Base-by-base conservation (phyloP, 805 yeast genomes). In the Ogataea thermomethanolica region DNA sequence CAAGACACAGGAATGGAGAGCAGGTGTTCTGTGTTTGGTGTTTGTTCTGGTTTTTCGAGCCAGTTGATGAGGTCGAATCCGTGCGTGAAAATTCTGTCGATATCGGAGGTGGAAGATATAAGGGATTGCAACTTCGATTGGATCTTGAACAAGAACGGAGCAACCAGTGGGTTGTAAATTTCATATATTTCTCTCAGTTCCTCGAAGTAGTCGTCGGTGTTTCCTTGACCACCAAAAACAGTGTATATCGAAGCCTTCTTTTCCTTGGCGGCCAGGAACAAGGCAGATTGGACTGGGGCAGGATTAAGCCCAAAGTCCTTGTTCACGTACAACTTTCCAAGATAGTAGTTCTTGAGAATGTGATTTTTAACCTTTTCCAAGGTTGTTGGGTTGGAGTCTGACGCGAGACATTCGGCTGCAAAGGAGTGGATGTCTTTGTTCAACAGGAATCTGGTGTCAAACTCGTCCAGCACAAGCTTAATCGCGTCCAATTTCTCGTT, bases 211-310 rank as follows among this genome's bases (percentile, higher is more conserved):
- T 93, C 97, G 61, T 93, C 98, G 38, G 95, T 82, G 71, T 88
- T 91, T 67, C 99, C 99, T 72, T 93, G 99, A 58, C 99, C 99
- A 62, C 99, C 99, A 57, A 91, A 93, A 53, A 93, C 80, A 49
- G 97, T 95, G 45, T 76, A 79, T 41, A 90, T 65, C 45, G 73
- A 70, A 32, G 90, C 86, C 36, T 73, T 66, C 29, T 72, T 67
- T 43, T 72, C 71, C 37, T 69, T 59, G n/a, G 76, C 76, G 37
- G 84, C 79, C 47, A 79, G 72, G 61, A 88, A 74, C 43, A 91
- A 72, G 34, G 64, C 66, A 34, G 64, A 57, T 4, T 48, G 39
- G 32, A 53, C 20, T 12, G 51, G 25, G 11, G 29, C 46, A 12
- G 44, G 31, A 12, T 14, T 21, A 33, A 52, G 33, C 34, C 62